These are phyloP conservation scores for Parastagonospora avenae DNA, from an alignment of 2,329 filamentous ascomycete genomes.

Conservation along the genomic window DNA sequence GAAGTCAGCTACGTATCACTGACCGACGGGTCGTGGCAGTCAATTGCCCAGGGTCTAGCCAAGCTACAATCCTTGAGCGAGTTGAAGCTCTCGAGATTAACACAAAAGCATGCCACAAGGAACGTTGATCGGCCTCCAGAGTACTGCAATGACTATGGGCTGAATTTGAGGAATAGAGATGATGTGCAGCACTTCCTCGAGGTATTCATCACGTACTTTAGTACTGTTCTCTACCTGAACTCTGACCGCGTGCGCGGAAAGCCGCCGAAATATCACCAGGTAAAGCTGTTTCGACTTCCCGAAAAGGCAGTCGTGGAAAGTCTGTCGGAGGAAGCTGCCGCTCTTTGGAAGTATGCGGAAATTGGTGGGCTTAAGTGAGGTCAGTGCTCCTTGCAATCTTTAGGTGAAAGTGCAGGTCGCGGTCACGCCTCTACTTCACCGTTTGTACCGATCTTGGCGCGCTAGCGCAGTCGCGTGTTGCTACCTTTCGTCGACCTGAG, in stretches of 20 bases:
- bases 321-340: no score
- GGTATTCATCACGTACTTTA: background rate
- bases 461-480: no score
- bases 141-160: background rate
- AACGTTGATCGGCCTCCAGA: background rate
- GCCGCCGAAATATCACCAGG: background rate
- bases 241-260: background rate
- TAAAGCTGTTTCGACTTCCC: background rate
- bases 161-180: background rate
- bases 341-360: no score
- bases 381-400: no score
- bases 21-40: constrained; percentile 1
- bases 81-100: background rate
- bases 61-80: background rate
- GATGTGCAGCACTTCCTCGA: background rate
- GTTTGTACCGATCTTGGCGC: no score
- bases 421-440: no score
- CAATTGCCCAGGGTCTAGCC: background rate
- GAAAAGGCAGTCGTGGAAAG: no score
- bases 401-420: no score
- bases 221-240: background rate
- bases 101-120: background rate
- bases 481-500: no score
- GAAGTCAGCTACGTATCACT: background rate
- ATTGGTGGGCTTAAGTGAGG: no score